Evolutionary conservation across 345 rosid species (phyloP).

Genomic region (Fremontodendron californicum): DNA sequence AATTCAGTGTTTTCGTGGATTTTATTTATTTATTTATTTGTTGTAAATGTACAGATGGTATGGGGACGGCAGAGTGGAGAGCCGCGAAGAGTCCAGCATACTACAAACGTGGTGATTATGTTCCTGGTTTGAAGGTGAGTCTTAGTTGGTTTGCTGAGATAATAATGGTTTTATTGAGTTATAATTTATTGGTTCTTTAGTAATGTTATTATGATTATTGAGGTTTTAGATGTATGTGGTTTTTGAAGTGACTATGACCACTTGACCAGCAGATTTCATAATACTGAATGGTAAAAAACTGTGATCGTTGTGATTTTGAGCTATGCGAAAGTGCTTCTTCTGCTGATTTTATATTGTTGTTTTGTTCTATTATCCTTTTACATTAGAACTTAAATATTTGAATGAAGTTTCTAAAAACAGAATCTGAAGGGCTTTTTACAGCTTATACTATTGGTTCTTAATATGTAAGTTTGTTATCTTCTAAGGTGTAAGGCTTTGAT

Average conservation of each 20-base stretch:
- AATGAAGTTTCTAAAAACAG: background rate
- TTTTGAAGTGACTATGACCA: background rate
- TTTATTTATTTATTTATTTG: background rate
- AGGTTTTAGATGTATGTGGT: background rate
- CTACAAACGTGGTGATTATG: constrained; percentile 98
- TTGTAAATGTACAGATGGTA: constrained; percentile 57
- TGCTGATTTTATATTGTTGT: background rate
- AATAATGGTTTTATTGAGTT: background rate
- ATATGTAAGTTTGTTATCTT: background rate
- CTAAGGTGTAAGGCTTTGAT: background rate
- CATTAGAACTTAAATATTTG: background rate
- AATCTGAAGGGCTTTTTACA: background rate
- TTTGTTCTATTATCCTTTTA: background rate
- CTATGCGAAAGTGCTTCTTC: background rate
- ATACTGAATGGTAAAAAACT: background rate
- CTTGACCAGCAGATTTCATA: background rate
- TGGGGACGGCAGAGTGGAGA: constrained; percentile 99
- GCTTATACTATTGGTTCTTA: background rate
- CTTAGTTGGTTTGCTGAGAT: background rate
- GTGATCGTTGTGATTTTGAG: background rate
- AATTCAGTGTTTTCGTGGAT: constrained; percentile 2
- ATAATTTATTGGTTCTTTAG: background rate
- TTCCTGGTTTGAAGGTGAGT: constrained; percentile 91
- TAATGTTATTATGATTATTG: background rate
- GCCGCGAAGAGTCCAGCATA: constrained; percentile 88